Conservation (phyloP, 2,329 filamentous ascomycete genomes). For the Arthroderma sp. region DNA sequence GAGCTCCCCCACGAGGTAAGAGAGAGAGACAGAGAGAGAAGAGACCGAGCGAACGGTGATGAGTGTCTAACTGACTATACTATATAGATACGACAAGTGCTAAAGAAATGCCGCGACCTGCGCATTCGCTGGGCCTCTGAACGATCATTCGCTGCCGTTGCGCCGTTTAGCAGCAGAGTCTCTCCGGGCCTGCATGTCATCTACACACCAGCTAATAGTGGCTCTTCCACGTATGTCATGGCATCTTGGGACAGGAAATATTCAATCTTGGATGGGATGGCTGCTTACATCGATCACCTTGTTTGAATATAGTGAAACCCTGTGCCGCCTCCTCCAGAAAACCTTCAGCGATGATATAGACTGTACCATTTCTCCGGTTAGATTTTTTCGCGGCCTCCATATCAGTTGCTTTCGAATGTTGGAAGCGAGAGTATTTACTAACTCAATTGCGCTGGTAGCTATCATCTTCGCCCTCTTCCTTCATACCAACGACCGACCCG, state of each 20-base stretch:
- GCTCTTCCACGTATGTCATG: background rate
- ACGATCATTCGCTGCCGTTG: constrained; percentile 44
- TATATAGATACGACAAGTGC: constrained; percentile 49
- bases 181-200: constrained; percentile 74
- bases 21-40: background rate
- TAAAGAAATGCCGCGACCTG: constrained; percentile 57
- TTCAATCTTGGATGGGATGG: background rate
- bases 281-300: constrained; percentile 18
- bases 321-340: constrained; percentile 50
- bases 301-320: constrained; percentile 1
- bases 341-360: constrained; percentile 45
- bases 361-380: constrained; percentile 50
- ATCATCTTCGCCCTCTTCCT: background rate
- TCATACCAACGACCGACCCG: background rate
- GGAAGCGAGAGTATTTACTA: background rate
- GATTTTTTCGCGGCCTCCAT: constrained; percentile 34
- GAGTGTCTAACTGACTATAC: background rate
- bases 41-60: background rate
- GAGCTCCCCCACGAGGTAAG: constrained; percentile 59
- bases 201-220: constrained; percentile 47
- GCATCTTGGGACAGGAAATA: background rate
- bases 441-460: background rate
- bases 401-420: background rate
- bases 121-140: constrained; percentile 68
- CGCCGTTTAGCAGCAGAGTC: constrained; percentile 62